Evolutionary conservation across 371 early-diverging fungal genomes (phyloP), one percentile per base, ranked within the genome.

Genomic region (Lichtheimia ramosa): DNA sequence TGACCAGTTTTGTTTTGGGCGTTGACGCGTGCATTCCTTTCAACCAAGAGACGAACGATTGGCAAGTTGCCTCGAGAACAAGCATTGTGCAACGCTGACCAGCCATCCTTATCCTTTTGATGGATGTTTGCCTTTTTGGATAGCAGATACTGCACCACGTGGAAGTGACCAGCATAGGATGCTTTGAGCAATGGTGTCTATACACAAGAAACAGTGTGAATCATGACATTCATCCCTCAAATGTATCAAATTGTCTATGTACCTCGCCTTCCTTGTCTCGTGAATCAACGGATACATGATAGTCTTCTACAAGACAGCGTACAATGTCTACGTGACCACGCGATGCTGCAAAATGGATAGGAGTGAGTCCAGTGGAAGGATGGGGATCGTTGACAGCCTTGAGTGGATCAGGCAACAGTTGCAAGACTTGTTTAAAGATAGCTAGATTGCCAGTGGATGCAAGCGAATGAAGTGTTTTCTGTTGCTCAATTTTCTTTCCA

Each of bases 61-160:
- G 83, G 77, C 6, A 85, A 66, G 59, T 80, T 80, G 1, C 90
- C 90, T 34, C 76, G 73, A 6, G 88, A 77, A 48, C 84, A 84
- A 16, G 91, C 89, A 68, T 91, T 92, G 73, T 93, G 95, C 34
- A 95, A 79, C 1, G 92, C 84, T 12, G 91, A 89, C 93, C 93
- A 95, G 0, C 94, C 94, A 59, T 93, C 92, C 56, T 77, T 82
- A 66, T 93, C 94, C n/a, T 78, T 69, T 34, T 83, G 83, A 52
- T 84, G 71, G 16, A 87, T 77, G 56, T 91, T 82, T 5, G 93
- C 92, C 18, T 79, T 78, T 54, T 75, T 78, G 2, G 65, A 59
- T 5, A 92, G 58, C n/a, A 95, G 70, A 56, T 83, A 84, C 39
- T 79, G 71, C 14, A 91, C 88, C 46, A 91, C 79, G 15, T 74